Evolutionary conservation across 228 moss, liverwort and hornwort species (phyloP), one percentile per base, ranked within the genome.

Genomic region (Sphagnum magellanicum): DNA sequence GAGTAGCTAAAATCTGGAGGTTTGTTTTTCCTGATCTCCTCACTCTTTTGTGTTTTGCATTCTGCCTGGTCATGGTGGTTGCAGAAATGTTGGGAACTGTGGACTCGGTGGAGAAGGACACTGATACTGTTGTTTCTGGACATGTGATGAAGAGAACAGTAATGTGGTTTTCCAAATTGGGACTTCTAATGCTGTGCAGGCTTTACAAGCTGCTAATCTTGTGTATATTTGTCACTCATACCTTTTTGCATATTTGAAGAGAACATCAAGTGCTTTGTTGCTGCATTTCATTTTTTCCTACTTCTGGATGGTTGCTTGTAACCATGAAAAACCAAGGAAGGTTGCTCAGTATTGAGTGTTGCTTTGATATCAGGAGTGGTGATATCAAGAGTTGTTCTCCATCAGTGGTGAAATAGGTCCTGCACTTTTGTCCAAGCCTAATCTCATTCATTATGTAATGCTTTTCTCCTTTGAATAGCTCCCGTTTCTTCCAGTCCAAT

Each of bases 131-230:
- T 0, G 76, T 88, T 1, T 97, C 64, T 88, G 97, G 76, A 93
- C 97, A 48, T 93, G 91, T 16, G 79, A 72, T 8, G 89, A 76
- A 59, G 93, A 97, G 75, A 88, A 81, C 67, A 74, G 77, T 8
- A 89, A 90, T 10, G 93, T 93, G 0, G 93, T 97, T 13, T 93
- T 97, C 70, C 97, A 97, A 76, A 84, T 91, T 63, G 93, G 93
- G 10, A 91, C 91, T 49, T 85, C 97, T 4, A 88, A 93, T 68
- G 81, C 97, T 48, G 71, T 90, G 46, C 90, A 91, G 67, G 88
- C 87, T 16, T 55, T 97, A 75, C 78, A 76, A 63, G 97, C 69
- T 0, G 93, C 93, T 32, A 81, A 74, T 64, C 51, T 87, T 74
- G 93, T 93, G 74, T 81, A 74, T 67, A 76, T 61, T 66, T 68